Base-by-base conservation (phyloP, 2,329 filamentous ascomycete genomes). In the Xylaria sp. region DNA sequence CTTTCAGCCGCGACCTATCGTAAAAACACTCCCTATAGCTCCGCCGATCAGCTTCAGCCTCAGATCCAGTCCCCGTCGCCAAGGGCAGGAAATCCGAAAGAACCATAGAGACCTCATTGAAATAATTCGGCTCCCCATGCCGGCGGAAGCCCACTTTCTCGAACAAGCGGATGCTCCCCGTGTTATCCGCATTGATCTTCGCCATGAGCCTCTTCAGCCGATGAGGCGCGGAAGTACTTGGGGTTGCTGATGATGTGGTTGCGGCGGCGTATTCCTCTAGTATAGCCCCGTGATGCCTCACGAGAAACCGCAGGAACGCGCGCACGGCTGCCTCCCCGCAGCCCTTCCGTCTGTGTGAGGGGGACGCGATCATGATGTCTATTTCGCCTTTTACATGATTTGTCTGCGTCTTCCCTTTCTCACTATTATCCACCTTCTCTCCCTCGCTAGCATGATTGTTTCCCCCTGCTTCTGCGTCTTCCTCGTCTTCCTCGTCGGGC, bases 231-330 rank as follows among this genome's bases (percentile, higher is more conserved):
- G 10, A 6, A 9, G 5, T 35, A 8, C 32, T 9, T 32, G 29
- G 9, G 9, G 29, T 32, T 35, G 1, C 4, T 68, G 13, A 8
- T 1, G n/a, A 23, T 6, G 57, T 42, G 44, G 68, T 29, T 12
- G 25, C 57, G 35, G 18, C 21, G 23, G 25, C 51, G 69, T 89
- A 91, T 78, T 92, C 90, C 0, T 71, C 73, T 62, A 93, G 68
- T 8, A 97, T 88, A 0, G 73, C 79, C 0, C 75, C 73, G 27
- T 87, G 78, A 62, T 92, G 83, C 0, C 77, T 77, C 4, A 83
- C 72, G 5, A 97, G 83, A 75, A 94, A 98, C 54, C 83, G 79
- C 59, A 98, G 75, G 65, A 98, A 91, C 0, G 88, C 82, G 2
- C 88, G 77, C 0, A 97, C 83, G 0, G 92, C 88, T 0, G 73